Conservation (phyloP, 2,329 filamentous ascomycete genomes). For the Coniella vitis region DNA sequence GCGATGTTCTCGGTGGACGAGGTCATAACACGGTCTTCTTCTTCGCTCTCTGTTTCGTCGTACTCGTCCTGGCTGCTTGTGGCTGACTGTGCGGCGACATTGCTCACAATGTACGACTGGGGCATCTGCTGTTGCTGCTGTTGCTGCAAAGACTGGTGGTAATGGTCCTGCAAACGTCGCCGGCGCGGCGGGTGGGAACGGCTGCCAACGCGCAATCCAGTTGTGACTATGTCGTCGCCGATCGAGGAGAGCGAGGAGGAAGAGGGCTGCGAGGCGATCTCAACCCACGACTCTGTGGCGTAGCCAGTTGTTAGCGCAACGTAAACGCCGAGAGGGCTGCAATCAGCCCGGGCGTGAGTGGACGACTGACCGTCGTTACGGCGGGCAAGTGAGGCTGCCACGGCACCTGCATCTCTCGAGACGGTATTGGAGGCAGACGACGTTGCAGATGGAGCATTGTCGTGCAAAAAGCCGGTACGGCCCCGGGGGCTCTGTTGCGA, state of each 20-base stretch:
- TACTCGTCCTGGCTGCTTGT: conserved; percentile 89
- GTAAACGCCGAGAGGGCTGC: background rate
- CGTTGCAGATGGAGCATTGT: conserved; percentile 11
- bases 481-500: conserved; percentile 17
- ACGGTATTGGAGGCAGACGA: conserved; percentile 13
- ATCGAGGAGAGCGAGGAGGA: conserved; percentile 86
- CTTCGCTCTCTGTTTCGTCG: conserved; percentile 87
- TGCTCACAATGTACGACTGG: conserved; percentile 29
- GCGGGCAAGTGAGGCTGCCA: conserved; percentile 20
- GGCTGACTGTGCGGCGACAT: conserved; percentile 34
- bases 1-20: conserved; percentile 51
- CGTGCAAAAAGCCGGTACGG: conserved; percentile 12
- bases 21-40: conserved; percentile 64
- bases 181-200: conserved; percentile 57
- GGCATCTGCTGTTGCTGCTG: conserved; percentile 17
- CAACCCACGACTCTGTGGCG: conserved; percentile 89
- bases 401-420: background rate
- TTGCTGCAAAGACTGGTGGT: conserved; percentile 30
- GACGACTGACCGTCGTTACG: conserved; percentile 28
- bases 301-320: conserved; percentile 19
- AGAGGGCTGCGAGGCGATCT: conserved; percentile 86
- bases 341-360: background rate
- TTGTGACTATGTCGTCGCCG: conserved; percentile 84
- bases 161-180: conserved; percentile 37
- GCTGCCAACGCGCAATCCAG: conserved; percentile 70